Conservation (phyloP, 2,329 filamentous ascomycete species). For the Pseudogymnoascus sp. region DNA sequence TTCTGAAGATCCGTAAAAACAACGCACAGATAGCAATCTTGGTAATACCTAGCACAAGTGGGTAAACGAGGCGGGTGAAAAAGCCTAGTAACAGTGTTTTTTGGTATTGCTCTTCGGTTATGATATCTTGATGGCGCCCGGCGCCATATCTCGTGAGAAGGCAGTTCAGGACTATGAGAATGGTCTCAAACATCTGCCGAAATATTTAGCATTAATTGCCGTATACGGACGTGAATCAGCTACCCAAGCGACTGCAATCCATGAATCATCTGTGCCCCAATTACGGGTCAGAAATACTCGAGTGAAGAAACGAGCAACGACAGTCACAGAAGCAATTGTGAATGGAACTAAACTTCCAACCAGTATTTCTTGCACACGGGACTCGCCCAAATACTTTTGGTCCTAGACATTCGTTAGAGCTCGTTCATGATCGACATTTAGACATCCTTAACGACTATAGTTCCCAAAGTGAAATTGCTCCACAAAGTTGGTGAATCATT, state of each 20-base stretch:
- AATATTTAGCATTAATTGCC: not conserved
- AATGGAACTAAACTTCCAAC: slow-evolving; percentile 15
- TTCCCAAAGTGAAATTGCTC: not conserved
- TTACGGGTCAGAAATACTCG: slow-evolving; percentile 14
- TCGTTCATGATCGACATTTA: not conserved
- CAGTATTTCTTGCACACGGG: slow-evolving; percentile 12
- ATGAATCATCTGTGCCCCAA: slow-evolving; percentile 17
- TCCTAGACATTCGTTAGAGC: not conserved
- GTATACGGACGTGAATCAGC: not conserved
- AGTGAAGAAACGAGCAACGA: slow-evolving; percentile 17
- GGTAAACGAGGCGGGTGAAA: slow-evolving; percentile 14
- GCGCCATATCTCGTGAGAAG: slow-evolving; percentile 13
- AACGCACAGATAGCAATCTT: slow-evolving; percentile 16
- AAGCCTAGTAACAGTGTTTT: slow-evolving; percentile 13
- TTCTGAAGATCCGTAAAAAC: slow-evolving; percentile 15
- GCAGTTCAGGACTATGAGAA: slow-evolving; percentile 10
- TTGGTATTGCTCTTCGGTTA: not conserved
- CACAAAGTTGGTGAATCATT: not conserved
- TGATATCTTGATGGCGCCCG: slow-evolving; percentile 10
- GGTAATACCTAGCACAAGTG: slow-evolving; percentile 15
- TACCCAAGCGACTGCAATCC: slow-evolving; percentile 17
- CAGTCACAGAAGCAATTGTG: slow-evolving; percentile 13
- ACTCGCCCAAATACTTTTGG: not conserved
- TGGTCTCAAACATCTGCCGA: slow-evolving; percentile 5
- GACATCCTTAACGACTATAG: not conserved